Evolutionary conservation across 495 filamentous ascomycete genomes (phyloP), one percentile per base, ranked within the genome.

Genomic region (Penicillium cosmopolitanum): DNA sequence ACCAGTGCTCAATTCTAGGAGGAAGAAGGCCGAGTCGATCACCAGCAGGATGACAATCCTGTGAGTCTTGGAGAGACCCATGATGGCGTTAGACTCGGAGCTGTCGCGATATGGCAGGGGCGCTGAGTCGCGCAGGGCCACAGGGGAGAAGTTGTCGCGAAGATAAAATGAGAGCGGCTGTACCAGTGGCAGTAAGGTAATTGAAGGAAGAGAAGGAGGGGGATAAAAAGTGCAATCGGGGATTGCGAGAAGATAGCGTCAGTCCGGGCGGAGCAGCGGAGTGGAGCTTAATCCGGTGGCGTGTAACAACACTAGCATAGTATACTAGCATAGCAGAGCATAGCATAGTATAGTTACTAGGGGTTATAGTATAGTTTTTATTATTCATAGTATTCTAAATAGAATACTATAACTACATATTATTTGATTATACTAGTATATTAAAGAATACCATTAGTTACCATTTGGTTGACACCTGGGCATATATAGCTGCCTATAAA

Each of bases 61-160:
- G 63, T 87, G 90, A 46, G 91, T 90, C 72, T 98, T 98, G 55
- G 94, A 96, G 79, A 93, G 89, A 55, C 81, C 92, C 96, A 98
- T 97, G 34, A 38, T 66, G 56, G 51, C 53, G 13, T 46, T n/a
- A 18, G 19, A 21, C 19, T 21, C 19, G 19, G 19, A 50, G 21
- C 25, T 50, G 28, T 53, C 53, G 69, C 16, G 13, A 18, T 44
- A 44, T 44, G 15, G 42, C 42, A 53, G 64, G 63, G 28, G 73
- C 72, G 74, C 69, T 69, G 55, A 53, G 42, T 57, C 60, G 68
- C 71, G 68, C 69, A 55, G 58, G 50, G 31, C 33, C 53, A 46
- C 38, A 53, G 56, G 21, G 53, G 61, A 50, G 48, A 55, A 53
- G 36, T 28, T 51, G 19, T 18, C 16, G 16, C 16, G 43, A 46